Conservation (phyloP, 192 early-diverging fungal genomes). For the Podila horticola region DNA sequence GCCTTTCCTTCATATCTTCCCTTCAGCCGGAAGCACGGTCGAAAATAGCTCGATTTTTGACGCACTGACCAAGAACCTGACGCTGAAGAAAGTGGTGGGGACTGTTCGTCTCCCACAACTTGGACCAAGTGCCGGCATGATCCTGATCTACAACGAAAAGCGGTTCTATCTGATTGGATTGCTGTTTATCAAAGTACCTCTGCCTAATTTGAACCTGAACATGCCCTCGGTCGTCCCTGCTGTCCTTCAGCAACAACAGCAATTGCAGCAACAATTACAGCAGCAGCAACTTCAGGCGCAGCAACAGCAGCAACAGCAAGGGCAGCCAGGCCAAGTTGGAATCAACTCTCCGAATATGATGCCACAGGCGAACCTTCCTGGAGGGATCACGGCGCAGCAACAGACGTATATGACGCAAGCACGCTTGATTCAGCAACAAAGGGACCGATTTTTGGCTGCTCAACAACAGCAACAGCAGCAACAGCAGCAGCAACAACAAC, state of each 20-base stretch:
- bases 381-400: slow-evolving; percentile 16
- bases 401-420: slow-evolving; percentile 30
- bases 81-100: slow-evolving; percentile 31
- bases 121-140: slow-evolving; percentile 36
- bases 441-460: slow-evolving; percentile 4
- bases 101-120: slow-evolving; percentile 42
- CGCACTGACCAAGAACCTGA: slow-evolving; percentile 24
- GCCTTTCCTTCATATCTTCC: slow-evolving; percentile 41
- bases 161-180: slow-evolving; percentile 35
- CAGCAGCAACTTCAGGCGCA: slow-evolving; percentile 5
- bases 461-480: slow-evolving; percentile 19
- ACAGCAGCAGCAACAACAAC: slow-evolving; percentile 30
- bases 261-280: slow-evolving; percentile 5
- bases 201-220: slow-evolving; percentile 25
- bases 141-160: slow-evolving; percentile 49
- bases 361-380: slow-evolving; percentile 18
- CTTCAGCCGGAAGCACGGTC: slow-evolving; percentile 22
- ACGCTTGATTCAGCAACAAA: slow-evolving; percentile 36
- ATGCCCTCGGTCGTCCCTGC: background rate
- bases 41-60: slow-evolving; percentile 49
- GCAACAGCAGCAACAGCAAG: slow-evolving; percentile 10
- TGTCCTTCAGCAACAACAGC: slow-evolving; percentile 20
- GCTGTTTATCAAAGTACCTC: slow-evolving; percentile 38
- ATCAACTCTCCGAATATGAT: slow-evolving; percentile 23
- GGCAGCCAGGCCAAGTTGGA: slow-evolving; percentile 11